Evolutionary conservation across 306 rosid genomes (phyloP), one percentile per base, ranked within the genome.

Genomic region (Vicia villosa): DNA sequence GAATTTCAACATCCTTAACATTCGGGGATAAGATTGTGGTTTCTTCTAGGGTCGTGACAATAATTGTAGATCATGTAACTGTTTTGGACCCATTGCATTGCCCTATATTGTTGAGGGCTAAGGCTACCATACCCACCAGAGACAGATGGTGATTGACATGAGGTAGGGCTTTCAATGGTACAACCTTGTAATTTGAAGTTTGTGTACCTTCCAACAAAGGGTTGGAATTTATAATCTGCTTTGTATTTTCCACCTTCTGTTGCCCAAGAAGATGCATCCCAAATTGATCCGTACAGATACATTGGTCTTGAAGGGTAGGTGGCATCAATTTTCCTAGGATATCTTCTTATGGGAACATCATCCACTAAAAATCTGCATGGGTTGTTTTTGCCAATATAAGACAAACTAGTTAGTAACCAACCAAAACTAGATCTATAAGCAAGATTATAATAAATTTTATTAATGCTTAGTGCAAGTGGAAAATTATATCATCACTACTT

Each of bases 221-320:
- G 99, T 74, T 94, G 99, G 86, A 84, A 91, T 0, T 36, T 69
- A 66, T 94, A 94, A 73, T 94, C 80, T 2, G 95, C 99, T 73
- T 87, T 91, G 92, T 94, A 91, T 75, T 83, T 94, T 63, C 99
- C 99, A 49, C 74, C 84, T 74, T 94, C 99, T 40, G 99, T 94
- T 20, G 99, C 99, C 99, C 99, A 94, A 5, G 86, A 28, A 15
- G 99, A 94, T 38, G 99, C 99, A 73, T 94, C 99, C 99, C 99
- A 91, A 74, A 94, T 86, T 17, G 99, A 94, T 5, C 97, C 99
- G 41, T 94, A 94, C 42, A 79, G 68, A 83, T 87, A 85, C 99
- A 94, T 86, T 52, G 96, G 91, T 30, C 99, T 81, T 65, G 59
- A 24, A 10, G 99, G 99, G 67, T 80, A 94, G 11, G 97, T 94